Evolutionary conservation across 73 alveolate species (phyloP).

Genomic region (Tetrahymena elliotti): DNA sequence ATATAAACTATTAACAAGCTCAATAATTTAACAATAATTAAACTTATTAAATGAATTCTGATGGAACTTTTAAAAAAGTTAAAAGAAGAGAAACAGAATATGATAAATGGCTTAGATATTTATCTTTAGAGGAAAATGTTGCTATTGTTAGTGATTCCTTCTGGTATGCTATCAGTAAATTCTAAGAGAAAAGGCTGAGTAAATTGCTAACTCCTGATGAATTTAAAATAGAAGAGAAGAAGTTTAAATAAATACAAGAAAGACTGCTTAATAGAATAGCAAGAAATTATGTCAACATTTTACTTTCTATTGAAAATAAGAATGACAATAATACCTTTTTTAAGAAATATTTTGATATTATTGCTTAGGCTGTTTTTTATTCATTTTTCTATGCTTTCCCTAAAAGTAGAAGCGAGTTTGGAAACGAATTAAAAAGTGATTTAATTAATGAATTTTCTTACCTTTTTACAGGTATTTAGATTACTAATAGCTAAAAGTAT

Average conservation of each 20-base stretch:
- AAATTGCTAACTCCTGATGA: conserved; percentile 18
- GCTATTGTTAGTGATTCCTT: conserved; percentile 35
- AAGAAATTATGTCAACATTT: conserved; percentile 37
- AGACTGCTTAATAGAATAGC: conserved; percentile 40
- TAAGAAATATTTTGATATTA: conserved; percentile 47
- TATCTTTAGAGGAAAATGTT: conserved; percentile 15
- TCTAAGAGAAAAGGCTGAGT: conserved; percentile 12
- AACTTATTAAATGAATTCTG: not conserved
- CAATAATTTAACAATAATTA: not conserved
- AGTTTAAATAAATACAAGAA: conserved; percentile 8
- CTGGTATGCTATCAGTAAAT: conserved; percentile 35
- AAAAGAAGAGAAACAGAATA: conserved; percentile 12
- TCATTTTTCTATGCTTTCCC: conserved; percentile 52
- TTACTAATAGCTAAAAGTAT: conserved; percentile 38
- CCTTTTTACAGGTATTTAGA: conserved; percentile 43
- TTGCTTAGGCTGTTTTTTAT: conserved; percentile 54
- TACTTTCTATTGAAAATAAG: conserved; percentile 36
- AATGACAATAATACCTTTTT: conserved; percentile 42
- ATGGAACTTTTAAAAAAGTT: not conserved
- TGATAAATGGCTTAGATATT: conserved; percentile 17
- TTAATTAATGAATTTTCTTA: conserved; percentile 34
- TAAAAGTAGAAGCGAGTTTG: conserved; percentile 37
- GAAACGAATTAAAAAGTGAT: conserved; percentile 38
- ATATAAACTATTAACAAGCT: not conserved
- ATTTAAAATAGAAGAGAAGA: conserved; percentile 1